Base-by-base conservation (phyloP, 805 yeast genomes). In the Torulaspora indica region DNA sequence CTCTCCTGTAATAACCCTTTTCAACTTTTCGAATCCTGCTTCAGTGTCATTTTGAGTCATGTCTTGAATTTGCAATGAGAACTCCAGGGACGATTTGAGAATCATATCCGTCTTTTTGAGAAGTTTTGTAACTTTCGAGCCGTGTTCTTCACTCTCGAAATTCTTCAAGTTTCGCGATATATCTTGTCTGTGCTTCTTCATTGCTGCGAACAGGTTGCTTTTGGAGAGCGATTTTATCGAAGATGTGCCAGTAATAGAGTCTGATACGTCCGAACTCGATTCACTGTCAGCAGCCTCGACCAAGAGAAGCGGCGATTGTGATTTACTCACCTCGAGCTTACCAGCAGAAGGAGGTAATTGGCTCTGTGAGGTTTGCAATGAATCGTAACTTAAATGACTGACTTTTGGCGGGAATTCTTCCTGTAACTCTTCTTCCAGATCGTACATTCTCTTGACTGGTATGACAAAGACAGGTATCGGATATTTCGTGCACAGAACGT, bases 381-480 rank as follows among this genome's bases (percentile, higher is more conserved):
- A 31, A 15, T 31, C 34, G 7, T 31, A 34, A 14, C 29, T 23
- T 10, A 24, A n/a, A 9, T 15, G 10, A 7, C 32, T 31, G 3
- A 6, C 14, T 13, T 36, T 20, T 5, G 47, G 41, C 5, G 32
- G 31, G 13, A 45, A 47, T 10, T 48, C 44, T 24, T 40, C 39
- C 37, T 52, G 49, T 18, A 64, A 30, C 7, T 41, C 29, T 10
- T 49, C 25, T 43, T 65, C 68, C 42, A 62, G 57, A 15, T 50
- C 54, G 41, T 38, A 51, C 56, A 64, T 56, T 32, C 56, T 51
- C 35, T 49, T 56, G 1, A 57, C 62, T 8, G 67, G 63, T 4
- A 58, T 58, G 3, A 64, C 46, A 13, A 61, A 47, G 2, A 61
- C 56, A 1, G 68, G 68, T 5, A 57, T 49, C 4, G 68, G 64